Base-by-base conservation (phyloP, 768 basidiomycete species). In the Podaxis sp. region DNA sequence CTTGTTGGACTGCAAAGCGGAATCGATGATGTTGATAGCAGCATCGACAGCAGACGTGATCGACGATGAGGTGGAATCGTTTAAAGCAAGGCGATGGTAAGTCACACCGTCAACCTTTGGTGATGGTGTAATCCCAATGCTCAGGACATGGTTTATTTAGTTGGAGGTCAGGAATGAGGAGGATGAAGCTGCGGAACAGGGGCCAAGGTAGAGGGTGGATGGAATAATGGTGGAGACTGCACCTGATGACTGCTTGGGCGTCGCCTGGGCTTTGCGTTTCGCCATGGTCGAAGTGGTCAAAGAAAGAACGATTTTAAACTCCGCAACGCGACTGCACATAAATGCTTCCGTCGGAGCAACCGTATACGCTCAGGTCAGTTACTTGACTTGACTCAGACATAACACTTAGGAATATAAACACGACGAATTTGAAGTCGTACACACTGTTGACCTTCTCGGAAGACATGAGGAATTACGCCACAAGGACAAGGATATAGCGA, bases 101-200 rank as follows among this genome's bases (percentile, higher is more conserved):
- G 61, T 66, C 28, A 80, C 66, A 18, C 66, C 70, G 11, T 68
- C 65, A 18, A 76, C 55, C 16, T 65, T 65, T 1, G 63, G 50
- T 0, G 66, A 61, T 0, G 79, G 79, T 2, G 67, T 70, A 25
- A 62, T 61, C 25, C 78, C 79, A 51, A 80, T 71, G 65, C 76
- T 77, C 35, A 80, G 69, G 50, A 81, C 74, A 55, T 78, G 71
- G 4, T 72, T 76, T 51, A 81, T 77, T 3, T 57, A 57, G 23
- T 74, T 65, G n/a, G 71, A 28, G 16, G 63, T 62, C 32, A 80
- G 67, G 62, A 79, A 78, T 11, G 65, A 21, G 1, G 64, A 51
- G 2, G 73, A 73, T 1, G 77, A 73, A 3, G 77, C 76, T 7
- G 77, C 65, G 9, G 78, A 74, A 57, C 73, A 67, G 14, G 79